A percentile compares a stretch with the other conserved stretches of the same genome.
Conservation (phyloP, 164 flowering plant species). For the Magnolia sinica region DNA sequence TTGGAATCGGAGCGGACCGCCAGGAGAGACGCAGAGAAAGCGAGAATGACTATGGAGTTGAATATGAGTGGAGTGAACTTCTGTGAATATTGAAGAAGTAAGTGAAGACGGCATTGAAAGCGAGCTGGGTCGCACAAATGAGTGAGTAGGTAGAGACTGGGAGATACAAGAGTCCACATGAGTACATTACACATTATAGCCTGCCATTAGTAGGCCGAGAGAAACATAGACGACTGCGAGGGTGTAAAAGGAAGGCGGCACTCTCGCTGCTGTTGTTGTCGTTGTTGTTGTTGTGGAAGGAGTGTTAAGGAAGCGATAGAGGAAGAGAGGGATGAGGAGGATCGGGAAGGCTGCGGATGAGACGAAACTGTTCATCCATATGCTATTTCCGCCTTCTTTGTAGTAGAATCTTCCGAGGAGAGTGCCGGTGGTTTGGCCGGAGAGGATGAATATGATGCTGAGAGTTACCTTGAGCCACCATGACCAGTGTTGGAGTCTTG, state of each 20-base stretch:
- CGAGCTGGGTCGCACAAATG: conserved; percentile 33
- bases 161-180: conserved; percentile 30
- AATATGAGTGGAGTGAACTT: conserved; percentile 30
- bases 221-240: conserved; percentile 22
- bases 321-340: conserved; percentile 19
- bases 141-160: conserved; percentile 41
- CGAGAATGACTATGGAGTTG: conserved; percentile 33
- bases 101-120: conserved; percentile 30
- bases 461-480: conserved; percentile 41
- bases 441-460: conserved; percentile 23
- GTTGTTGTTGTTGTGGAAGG: neutral
- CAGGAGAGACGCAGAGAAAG: conserved; percentile 30
- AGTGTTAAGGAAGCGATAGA: neutral
- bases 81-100: conserved; percentile 36
- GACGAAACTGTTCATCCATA: conserved; percentile 32
- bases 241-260: neutral
- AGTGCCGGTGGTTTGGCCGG: conserved; percentile 21
- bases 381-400: conserved; percentile 32
- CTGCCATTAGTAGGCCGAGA: conserved; percentile 29
- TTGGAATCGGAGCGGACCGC: conserved; percentile 12
- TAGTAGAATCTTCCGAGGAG: conserved; percentile 31
- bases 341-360: conserved; percentile 29
- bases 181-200: conserved; percentile 32
- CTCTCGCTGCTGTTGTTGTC: neutral
- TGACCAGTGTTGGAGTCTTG: conserved; percentile 1